These are phyloP conservation scores for Pythium plurisporium DNA, from an alignment of 352 stramenopile species.

Conservation along the genomic window DNA sequence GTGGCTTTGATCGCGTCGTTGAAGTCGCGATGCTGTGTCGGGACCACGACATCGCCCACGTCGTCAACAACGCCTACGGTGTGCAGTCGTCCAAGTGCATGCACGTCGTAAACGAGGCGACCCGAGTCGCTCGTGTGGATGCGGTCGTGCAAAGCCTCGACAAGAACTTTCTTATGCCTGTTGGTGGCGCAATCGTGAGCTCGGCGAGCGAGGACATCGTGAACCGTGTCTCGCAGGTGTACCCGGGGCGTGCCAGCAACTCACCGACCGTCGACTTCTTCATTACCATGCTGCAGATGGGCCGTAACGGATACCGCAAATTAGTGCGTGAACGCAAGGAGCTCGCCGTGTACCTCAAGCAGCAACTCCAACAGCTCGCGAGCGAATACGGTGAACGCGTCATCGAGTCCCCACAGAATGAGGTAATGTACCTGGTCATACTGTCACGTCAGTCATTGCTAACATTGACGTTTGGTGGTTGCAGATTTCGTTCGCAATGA, in stretches of 20 bases:
- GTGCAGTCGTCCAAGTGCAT: constrained; percentile 93
- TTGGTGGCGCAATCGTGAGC: constrained; percentile 89
- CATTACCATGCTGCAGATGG: constrained; percentile 98
- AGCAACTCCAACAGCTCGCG: constrained; percentile 71
- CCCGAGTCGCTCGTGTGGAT: constrained; percentile 92
- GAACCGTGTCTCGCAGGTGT: constrained; percentile 88
- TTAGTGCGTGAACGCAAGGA: constrained; percentile 86
- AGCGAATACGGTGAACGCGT: constrained; percentile 88
- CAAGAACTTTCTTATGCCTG: constrained; percentile 99
- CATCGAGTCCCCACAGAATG: constrained; percentile 89
- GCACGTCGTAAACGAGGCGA: constrained; percentile 90
- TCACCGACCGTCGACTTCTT: constrained; percentile 96
- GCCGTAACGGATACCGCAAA: constrained; percentile 78
- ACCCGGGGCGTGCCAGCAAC: constrained; percentile 94
- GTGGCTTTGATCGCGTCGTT: constrained; percentile 93
- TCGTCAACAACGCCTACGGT: constrained; percentile 99
- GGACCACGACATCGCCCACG: constrained; percentile 81
- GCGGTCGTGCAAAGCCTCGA: constrained; percentile 97
- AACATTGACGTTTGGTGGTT: too few species aligned
- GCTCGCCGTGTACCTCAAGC: constrained; percentile 69
- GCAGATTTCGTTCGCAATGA: constrained; percentile 88
- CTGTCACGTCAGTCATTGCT: too few species aligned
- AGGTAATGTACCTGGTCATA: constrained; percentile 36
- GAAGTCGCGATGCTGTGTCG: constrained; percentile 89
- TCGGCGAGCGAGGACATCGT: constrained; percentile 74